Evolutionary conservation across 1,284 basidiomycete species (phyloP).

Genomic region (Cerrena zonata): DNA sequence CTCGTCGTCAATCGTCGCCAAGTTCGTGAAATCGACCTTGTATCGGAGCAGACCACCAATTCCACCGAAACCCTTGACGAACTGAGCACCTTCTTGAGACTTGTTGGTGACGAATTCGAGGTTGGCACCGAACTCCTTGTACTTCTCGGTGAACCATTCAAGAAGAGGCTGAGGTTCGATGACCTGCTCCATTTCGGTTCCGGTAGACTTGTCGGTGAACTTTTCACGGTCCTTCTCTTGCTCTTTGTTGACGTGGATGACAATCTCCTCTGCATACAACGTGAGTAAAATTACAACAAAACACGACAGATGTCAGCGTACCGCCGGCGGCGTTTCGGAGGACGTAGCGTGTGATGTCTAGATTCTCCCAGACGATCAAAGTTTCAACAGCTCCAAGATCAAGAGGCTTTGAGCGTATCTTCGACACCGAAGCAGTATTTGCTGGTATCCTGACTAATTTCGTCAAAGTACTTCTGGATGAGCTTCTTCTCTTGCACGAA

Average conservation of each 20-base stretch:
- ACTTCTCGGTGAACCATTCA: slow-evolving; percentile 98
- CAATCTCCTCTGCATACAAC: slow-evolving; percentile 63
- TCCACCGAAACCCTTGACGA: slow-evolving; percentile 97
- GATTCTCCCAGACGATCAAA: slow-evolving; percentile 96
- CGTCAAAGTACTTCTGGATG: slow-evolving; percentile 98
- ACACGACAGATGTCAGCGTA: slow-evolving; percentile 30
- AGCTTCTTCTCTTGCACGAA: slow-evolving; percentile 98
- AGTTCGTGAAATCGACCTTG: slow-evolving; percentile 88
- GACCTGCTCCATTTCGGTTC: slow-evolving; percentile 89
- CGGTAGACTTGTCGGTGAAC: slow-evolving; percentile 92
- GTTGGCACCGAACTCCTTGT: slow-evolving; percentile 93
- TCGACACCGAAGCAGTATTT: slow-evolving; percentile 98
- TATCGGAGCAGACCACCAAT: slow-evolving; percentile 93
- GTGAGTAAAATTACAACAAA: background rate
- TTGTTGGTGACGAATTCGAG: slow-evolving; percentile 86
- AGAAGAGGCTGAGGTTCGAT: slow-evolving; percentile 78
- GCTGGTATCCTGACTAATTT: slow-evolving; percentile 96
- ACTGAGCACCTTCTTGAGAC: slow-evolving; percentile 97
- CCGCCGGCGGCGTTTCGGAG: slow-evolving; percentile 88
- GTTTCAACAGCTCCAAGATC: slow-evolving; percentile 97
- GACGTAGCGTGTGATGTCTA: slow-evolving; percentile 81
- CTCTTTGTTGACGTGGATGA: slow-evolving; percentile 74
- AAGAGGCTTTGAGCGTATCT: slow-evolving; percentile 93
- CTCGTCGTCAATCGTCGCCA: slow-evolving; percentile 68
- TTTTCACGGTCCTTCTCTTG: slow-evolving; percentile 88